Evolutionary conservation across 345 rosid genomes (phyloP), one percentile per base, ranked within the genome.

Genomic region (Arabidopsis suecica): DNA sequence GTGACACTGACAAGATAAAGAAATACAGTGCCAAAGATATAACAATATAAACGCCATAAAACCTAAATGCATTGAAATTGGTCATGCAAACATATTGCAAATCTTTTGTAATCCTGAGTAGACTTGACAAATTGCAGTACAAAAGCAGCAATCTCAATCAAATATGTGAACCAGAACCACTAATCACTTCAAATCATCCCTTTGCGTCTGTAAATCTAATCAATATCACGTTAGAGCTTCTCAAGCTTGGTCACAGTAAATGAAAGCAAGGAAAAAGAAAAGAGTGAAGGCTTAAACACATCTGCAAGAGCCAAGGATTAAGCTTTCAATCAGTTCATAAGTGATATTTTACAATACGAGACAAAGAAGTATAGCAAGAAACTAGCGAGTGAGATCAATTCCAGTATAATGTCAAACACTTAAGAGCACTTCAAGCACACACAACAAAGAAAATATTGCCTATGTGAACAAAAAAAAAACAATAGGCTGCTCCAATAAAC

Each of bases 91-190:
- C 28, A 54, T 7, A 34, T 16, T 25, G 60, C 23, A 70, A 45
- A 36, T 41, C 69, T 28, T 12, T 37, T 16, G 30, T 47, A 25
- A 5, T 37, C 20, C 10, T 4, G 23, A 48, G 36, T 48, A 40
- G n/a, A 48, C 20, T 68, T 32, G 57, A 71, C 45, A 45, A 71
- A 63, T 1, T 20, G n/a, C 45, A 70, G 36, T 9, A 64, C 18
- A 47, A 40, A 76, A 62, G 34, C 51, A 68, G 48, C 12, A 36
- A 51, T 61, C 28, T 69, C 34, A 9, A 75, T 40, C 13, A 22
- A 6, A n/a, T 20, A 23, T 33, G 32, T 55, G 22, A 22, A 30
- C 5, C 2, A 9, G 28, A 7, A 18, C 50, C 22, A 49, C 28
- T 6, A 32, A 16, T 40, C 53, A 50, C 61, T 28, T 36, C 1